Conservation (phyloP, 306 rosid genomes). For the Cucurbita moschata region DNA sequence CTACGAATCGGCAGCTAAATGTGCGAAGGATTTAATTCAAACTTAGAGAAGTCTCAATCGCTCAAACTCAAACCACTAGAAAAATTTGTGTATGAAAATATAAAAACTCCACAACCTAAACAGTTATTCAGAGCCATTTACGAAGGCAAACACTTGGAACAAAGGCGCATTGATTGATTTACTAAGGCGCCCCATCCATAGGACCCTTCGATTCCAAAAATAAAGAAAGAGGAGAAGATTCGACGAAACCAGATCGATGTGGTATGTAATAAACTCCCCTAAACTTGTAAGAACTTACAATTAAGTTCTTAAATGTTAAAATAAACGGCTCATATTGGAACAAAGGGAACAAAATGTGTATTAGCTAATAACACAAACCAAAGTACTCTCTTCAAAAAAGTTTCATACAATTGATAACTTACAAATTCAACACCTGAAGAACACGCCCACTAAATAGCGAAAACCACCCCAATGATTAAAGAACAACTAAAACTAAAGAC, state of each 20-base stretch:
- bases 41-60: conserved; percentile 81
- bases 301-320: too few species aligned
- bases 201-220: conserved; percentile 35
- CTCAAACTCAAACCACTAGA: neutral
- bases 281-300: too few species aligned
- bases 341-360: too few species aligned
- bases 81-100: conserved; percentile 19
- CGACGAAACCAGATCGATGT: conserved; percentile 50
- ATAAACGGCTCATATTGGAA: too few species aligned
- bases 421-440: neutral
- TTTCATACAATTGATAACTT: neutral
- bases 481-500: neutral
- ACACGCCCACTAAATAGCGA: neutral
- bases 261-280: too few species aligned
- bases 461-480: neutral
- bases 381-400: neutral
- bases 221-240: neutral
- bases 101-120: conserved; percentile 16
- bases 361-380: neutral
- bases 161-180: conserved; percentile 38
- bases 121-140: conserved; percentile 16
- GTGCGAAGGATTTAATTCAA: conserved; percentile 35
- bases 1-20: conserved; percentile 55
- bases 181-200: conserved; percentile 58
- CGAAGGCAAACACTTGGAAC: conserved; percentile 99